Conservation (phyloP, 169 alveolate genomes). For the Cryptosporidium felis region DNA sequence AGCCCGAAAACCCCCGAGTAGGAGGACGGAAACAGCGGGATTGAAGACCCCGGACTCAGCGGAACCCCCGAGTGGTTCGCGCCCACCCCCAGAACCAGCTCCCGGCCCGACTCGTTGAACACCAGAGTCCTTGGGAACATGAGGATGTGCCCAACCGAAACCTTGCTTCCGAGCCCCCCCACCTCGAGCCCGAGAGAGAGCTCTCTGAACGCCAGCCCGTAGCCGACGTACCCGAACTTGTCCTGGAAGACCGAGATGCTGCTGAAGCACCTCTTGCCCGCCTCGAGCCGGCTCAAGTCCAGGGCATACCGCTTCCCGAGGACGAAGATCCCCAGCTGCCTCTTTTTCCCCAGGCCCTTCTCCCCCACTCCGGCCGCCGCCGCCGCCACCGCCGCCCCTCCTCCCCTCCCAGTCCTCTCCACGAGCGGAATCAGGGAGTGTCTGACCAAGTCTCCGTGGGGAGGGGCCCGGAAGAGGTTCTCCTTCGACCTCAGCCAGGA, state of each 20-base stretch:
- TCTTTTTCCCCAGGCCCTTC: too few relatives aligned
- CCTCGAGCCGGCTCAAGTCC: not conserved
- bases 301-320: not conserved
- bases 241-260: not conserved
- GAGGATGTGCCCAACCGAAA: constrained; percentile 16
- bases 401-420: too few relatives aligned
- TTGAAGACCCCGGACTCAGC: not conserved
- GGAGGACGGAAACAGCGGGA: constrained; percentile 17
- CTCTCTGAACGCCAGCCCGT: not conserved
- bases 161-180: not conserved
- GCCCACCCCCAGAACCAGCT: not conserved
- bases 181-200: not conserved
- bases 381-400: too few relatives aligned
- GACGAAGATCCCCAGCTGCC: too few relatives aligned
- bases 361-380: too few relatives aligned
- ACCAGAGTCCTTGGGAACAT: constrained; percentile 9
- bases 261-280: not conserved
- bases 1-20: not conserved
- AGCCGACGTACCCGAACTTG: not conserved
- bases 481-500: constrained; percentile 22
- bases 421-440: constrained; percentile 19
- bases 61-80: not conserved
- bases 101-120: not conserved
- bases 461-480: constrained; percentile 8
- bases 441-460: not conserved